phyloP scores from a whole-genome alignment of 73 alveolate genomes.

The Tetrahymena malaccensis region DNA sequence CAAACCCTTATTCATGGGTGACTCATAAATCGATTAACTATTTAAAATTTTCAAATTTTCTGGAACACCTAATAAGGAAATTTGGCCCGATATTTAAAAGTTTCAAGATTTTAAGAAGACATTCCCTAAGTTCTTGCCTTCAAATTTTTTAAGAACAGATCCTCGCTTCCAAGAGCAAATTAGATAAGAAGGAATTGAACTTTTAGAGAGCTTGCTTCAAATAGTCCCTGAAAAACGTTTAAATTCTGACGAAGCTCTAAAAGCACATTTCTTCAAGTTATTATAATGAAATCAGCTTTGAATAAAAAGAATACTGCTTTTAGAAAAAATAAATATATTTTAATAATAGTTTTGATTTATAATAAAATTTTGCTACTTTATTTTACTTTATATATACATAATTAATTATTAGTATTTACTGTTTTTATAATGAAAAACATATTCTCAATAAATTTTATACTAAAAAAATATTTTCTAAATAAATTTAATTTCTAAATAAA shows the following conservation, averaged over 20 bases:
- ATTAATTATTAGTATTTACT: no score
- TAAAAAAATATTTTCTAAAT: no score
- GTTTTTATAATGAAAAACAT: no score
- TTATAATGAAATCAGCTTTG: neutral
- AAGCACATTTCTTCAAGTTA: neutral
- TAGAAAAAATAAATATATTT: no score
- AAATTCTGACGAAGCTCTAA: neutral
- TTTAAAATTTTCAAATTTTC: constrained; percentile 60
- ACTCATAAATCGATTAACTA: constrained; percentile 76
- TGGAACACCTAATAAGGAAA: constrained; percentile 13
- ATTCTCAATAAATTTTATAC: no score
- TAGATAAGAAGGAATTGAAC: neutral
- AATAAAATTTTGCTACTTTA: no score
- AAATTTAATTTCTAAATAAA: no score
- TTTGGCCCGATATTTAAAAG: neutral
- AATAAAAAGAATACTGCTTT: no score
- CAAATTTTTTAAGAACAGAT: neutral
- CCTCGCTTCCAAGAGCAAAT: neutral
- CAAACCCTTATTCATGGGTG: constrained; percentile 84
- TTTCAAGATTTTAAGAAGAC: neutral
- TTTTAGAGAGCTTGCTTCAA: neutral
- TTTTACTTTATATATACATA: no score
- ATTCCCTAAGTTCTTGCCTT: neutral
- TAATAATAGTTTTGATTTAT: no score
- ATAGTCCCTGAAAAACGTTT: neutral